Conservation (phyloP, 1,284 basidiomycete species). For the Trichosporon sp. region DNA sequence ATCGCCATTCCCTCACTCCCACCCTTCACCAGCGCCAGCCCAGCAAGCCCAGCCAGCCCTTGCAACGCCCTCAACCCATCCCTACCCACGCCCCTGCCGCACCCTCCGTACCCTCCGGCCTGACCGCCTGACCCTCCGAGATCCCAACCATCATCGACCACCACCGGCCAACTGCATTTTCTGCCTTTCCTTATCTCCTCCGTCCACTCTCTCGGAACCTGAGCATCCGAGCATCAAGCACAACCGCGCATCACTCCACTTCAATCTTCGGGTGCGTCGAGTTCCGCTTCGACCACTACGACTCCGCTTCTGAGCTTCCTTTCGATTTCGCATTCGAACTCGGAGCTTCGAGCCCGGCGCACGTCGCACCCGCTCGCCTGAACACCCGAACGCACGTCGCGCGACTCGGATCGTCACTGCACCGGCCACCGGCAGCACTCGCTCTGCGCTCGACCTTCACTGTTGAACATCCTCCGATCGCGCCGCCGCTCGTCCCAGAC, state of each 20-base stretch:
- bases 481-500: background rate
- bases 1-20: background rate
- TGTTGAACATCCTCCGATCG: background rate
- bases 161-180: background rate
- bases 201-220: background rate
- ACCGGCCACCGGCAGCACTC: background rate
- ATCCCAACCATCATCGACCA: slow-evolving; percentile 3
- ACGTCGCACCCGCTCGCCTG: background rate
- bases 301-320: background rate
- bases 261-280: background rate
- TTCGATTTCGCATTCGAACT: background rate
- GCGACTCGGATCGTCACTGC: background rate
- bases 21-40: background rate
- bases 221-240: no score
- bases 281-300: background rate
- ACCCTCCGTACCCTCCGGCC: background rate
- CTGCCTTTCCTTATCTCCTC: slow-evolving; percentile 14
- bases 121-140: background rate
- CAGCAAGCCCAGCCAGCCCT: no score
- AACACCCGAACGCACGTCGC: background rate
- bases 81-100: background rate
- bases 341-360: background rate
- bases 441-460: background rate
- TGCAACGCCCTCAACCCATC: no score
- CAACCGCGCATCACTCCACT: background rate